These are phyloP conservation scores for Neonectria punicea DNA, from an alignment of 2,329 filamentous ascomycete species.

Conservation along the genomic window DNA sequence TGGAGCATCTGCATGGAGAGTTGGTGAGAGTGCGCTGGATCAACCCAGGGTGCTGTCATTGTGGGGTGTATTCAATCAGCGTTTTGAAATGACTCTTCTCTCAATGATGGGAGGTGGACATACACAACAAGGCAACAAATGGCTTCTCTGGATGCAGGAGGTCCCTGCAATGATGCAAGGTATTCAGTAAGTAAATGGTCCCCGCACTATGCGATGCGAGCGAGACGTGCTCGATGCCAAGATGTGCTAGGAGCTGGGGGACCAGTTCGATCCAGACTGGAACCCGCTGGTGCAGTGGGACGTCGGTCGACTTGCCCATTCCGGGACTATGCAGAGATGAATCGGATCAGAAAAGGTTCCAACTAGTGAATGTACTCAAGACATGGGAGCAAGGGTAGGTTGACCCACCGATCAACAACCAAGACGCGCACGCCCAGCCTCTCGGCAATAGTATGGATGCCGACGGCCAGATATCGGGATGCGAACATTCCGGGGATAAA, in stretches of 20 bases:
- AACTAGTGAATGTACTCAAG: background rate
- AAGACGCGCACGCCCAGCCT: slow-evolving; percentile 47
- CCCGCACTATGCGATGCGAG: slow-evolving; percentile 47
- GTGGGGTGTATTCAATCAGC: background rate
- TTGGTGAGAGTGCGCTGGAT: slow-evolving; percentile 13
- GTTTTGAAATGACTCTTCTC: background rate
- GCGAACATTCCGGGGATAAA: slow-evolving; percentile 46
- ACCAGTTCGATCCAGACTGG: slow-evolving; percentile 44
- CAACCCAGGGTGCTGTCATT: slow-evolving; percentile 22
- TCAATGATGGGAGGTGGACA: background rate
- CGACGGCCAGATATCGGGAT: slow-evolving; percentile 41
- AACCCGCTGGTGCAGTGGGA: slow-evolving; percentile 32
- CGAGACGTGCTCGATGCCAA: slow-evolving; percentile 46
- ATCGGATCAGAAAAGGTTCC: slow-evolving; percentile 29
- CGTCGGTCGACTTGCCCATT: slow-evolving; percentile 38
- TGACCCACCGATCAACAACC: slow-evolving; percentile 42
- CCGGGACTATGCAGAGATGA: slow-evolving; percentile 41
- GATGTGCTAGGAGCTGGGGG: slow-evolving; percentile 47
- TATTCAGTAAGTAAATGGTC: slow-evolving; percentile 46
- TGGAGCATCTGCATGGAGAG: slow-evolving; percentile 14
- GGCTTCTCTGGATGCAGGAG: slow-evolving; percentile 39
- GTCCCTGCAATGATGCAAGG: slow-evolving; percentile 40
- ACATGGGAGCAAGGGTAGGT: slow-evolving; percentile 37
- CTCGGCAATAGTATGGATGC: slow-evolving; percentile 47
- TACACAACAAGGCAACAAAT: slow-evolving; percentile 36